Percentiles rank a stretch among this genome's conserved stretches.
These are phyloP conservation scores for Fraxinus sp. DNA, from an alignment of 305 asterid genomes.

Conservation along the genomic window DNA sequence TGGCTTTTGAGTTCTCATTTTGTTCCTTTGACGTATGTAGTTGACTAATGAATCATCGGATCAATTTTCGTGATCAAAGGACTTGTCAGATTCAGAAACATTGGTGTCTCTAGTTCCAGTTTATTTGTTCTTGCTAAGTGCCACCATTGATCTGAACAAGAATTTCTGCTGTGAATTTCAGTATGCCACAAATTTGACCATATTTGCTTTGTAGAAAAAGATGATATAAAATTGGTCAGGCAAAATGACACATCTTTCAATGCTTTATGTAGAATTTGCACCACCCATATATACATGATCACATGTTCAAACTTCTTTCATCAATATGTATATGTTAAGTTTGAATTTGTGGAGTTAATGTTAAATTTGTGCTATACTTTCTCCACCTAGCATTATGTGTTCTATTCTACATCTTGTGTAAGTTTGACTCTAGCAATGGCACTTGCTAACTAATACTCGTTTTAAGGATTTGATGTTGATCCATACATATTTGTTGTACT, in stretches of 20 bases:
- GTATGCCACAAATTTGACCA: constrained; percentile 22
- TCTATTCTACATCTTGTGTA: not conserved
- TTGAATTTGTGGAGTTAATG: not conserved
- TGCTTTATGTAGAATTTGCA: not conserved
- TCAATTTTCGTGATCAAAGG: constrained; percentile 32
- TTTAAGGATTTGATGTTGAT: not conserved
- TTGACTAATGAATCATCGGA: constrained; percentile 13
- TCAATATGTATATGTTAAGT: not conserved
- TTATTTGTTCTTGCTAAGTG: not conserved
- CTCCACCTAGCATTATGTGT: not conserved
- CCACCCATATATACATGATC: not conserved
- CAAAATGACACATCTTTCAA: not conserved
- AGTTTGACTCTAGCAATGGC: not conserved
- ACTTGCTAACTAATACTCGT: not conserved
- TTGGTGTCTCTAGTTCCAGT: constrained; percentile 32
- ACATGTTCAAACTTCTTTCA: not conserved
- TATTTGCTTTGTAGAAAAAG: not conserved
- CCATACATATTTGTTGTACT: not conserved
- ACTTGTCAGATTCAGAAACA: constrained; percentile 30
- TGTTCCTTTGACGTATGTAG: constrained; percentile 23
- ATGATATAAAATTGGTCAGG: not conserved
- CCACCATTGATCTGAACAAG: not conserved
- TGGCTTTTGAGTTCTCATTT: not conserved
- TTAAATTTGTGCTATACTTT: not conserved
- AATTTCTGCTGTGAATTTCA: constrained; percentile 6